phyloP scores from a whole-genome alignment of 2,329 filamentous ascomycete species.

The Aphanocladium album region DNA sequence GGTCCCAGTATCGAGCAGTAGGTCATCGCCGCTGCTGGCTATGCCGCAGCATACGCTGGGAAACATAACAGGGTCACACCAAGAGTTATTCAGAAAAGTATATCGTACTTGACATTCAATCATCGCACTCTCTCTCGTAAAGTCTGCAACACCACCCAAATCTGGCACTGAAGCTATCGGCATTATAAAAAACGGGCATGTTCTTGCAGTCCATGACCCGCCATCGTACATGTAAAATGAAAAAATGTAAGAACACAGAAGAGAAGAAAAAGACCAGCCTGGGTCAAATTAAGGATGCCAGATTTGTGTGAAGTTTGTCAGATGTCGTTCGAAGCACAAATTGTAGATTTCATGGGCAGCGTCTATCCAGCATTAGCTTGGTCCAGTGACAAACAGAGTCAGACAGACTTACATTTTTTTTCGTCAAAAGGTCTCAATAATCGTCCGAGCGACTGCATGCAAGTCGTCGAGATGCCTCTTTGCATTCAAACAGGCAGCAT shows the following conservation, averaged over 20 bases:
- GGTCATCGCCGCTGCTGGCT: too few species aligned
- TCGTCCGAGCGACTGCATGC: slow-evolving; percentile 22
- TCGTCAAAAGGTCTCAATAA: slow-evolving; percentile 22
- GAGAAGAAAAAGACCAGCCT: not conserved
- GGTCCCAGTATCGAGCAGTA: too few species aligned
- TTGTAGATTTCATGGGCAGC: not conserved
- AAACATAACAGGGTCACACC: too few species aligned
- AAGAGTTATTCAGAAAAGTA: too few species aligned
- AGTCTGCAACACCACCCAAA: not conserved
- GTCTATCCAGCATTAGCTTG: not conserved
- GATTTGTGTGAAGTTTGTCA: not conserved
- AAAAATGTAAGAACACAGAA: not conserved
- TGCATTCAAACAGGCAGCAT: slow-evolving; percentile 35
- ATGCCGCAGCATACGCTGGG: too few species aligned
- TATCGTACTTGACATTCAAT: too few species aligned
- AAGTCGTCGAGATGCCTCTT: slow-evolving; percentile 29
- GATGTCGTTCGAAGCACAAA: not conserved
- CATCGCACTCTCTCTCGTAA: not conserved
- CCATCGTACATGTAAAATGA: slow-evolving; percentile 2
- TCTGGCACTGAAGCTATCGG: not conserved
- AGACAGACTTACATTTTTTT: not conserved
- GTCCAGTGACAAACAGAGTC: too few species aligned
- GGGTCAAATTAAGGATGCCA: not conserved
- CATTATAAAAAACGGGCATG: slow-evolving; percentile 3
- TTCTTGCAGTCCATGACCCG: not conserved